Evolutionary conservation across 1,284 basidiomycete species (phyloP).

Genomic region (Marasmius sp.): DNA sequence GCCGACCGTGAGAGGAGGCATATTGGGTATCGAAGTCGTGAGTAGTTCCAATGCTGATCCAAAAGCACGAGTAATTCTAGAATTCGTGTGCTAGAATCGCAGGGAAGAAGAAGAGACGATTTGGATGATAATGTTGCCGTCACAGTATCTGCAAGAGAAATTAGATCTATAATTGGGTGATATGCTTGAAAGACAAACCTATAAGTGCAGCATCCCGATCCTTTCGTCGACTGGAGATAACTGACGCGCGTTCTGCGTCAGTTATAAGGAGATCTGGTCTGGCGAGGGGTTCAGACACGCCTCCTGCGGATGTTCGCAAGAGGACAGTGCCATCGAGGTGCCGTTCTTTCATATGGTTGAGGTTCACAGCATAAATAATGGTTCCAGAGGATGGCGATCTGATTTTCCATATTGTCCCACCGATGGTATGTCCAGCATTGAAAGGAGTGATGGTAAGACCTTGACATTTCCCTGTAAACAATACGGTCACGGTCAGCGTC

Average conservation of each 20-base stretch:
- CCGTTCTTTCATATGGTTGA: slow-evolving; percentile 96
- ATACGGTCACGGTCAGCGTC: background rate
- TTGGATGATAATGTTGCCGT: slow-evolving; percentile 79
- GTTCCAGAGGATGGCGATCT: slow-evolving; percentile 96
- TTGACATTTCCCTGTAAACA: slow-evolving; percentile 74
- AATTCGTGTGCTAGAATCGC: slow-evolving; percentile 91
- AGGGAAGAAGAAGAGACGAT: slow-evolving; percentile 86
- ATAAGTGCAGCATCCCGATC: slow-evolving; percentile 90
- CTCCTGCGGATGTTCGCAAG: slow-evolving; percentile 67
- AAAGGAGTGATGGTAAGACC: slow-evolving; percentile 95
- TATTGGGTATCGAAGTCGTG: slow-evolving; percentile 78
- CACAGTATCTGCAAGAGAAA: slow-evolving; percentile 65
- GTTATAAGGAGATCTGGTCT: slow-evolving; percentile 93
- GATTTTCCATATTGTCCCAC: slow-evolving; percentile 98
- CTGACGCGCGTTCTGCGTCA: slow-evolving; percentile 82
- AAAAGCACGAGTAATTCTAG: slow-evolving; percentile 93
- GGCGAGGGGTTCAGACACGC: slow-evolving; percentile 85
- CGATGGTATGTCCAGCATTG: slow-evolving; percentile 93
- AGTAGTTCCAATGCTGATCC: slow-evolving; percentile 97
- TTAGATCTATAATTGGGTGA: slow-evolving; percentile 8
- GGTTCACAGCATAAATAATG: slow-evolving; percentile 91
- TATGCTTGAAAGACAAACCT: slow-evolving; percentile 46
- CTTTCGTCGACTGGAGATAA: slow-evolving; percentile 84
- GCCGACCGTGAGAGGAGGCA: slow-evolving; percentile 91
- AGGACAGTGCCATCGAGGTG: slow-evolving; percentile 95